Evolutionary conservation across 306 rosid species (phyloP).

Genomic region (Dalbergia oliveri): DNA sequence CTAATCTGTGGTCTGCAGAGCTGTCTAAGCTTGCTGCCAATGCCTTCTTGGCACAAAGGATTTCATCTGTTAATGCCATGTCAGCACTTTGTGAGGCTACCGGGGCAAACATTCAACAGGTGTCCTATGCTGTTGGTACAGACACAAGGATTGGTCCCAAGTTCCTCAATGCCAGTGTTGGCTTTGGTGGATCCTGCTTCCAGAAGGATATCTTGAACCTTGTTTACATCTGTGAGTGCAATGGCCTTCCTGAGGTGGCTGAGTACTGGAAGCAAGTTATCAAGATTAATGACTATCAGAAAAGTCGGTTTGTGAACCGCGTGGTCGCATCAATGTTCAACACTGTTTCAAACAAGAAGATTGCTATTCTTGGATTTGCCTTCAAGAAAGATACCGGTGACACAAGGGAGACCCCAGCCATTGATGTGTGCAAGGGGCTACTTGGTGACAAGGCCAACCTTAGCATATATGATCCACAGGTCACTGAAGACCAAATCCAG

Average conservation of each 20-base stretch:
- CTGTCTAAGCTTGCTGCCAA: conserved; percentile 99
- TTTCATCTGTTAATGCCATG: conserved; percentile 99
- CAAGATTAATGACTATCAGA: conserved; percentile 97
- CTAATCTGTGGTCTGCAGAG: conserved; percentile 99
- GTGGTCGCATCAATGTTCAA: conserved; percentile 97
- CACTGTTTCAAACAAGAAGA: conserved; percentile 92
- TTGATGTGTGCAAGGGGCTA: conserved; percentile 96
- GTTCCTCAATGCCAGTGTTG: conserved; percentile 98
- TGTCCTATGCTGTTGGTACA: conserved; percentile 89
- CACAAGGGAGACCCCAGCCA: conserved; percentile 98
- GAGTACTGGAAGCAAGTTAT: conserved; percentile 99
- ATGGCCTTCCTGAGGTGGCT: conserved; percentile 98
- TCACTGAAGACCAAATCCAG: conserved; percentile 91
- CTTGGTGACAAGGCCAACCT: conserved; percentile 89
- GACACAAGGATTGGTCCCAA: conserved; percentile 96
- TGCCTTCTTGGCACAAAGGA: conserved; percentile 98
- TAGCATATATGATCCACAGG: conserved; percentile 94
- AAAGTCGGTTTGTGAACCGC: conserved; percentile 94
- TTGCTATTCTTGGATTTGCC: conserved; percentile 90
- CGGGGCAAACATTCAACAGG: conserved; percentile 87
- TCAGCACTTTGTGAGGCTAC: conserved; percentile 99
- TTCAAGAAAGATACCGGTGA: conserved; percentile 99
- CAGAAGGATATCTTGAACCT: conserved; percentile 97
- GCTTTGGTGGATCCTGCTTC: conserved; percentile 99
- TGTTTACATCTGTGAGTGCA: conserved; percentile 96